These are phyloP conservation scores for Suhomyces coccinellae DNA, from an alignment of 1,139 yeast species.

Conservation along the genomic window DNA sequence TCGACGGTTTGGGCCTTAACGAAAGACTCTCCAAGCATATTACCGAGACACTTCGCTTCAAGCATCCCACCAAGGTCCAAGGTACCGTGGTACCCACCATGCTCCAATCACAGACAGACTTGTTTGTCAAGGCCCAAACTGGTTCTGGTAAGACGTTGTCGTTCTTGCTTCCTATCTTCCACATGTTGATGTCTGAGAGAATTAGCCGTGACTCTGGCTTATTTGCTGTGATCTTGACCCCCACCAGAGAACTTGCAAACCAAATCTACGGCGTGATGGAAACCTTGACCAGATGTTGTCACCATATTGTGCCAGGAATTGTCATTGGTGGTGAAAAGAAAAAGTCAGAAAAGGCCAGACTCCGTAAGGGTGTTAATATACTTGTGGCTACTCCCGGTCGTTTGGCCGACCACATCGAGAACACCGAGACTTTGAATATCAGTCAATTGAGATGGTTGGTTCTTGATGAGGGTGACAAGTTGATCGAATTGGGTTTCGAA, in stretches of 20 bases:
- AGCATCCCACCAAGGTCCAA: conserved; percentile 84
- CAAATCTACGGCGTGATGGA: conserved; percentile 86
- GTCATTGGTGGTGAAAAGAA: conserved; percentile 96
- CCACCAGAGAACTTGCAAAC: conserved; percentile 92
- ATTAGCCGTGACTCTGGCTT: conserved; percentile 76
- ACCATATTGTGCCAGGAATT: conserved; percentile 84
- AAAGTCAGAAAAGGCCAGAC: conserved; percentile 86
- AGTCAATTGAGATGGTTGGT: conserved; percentile 79
- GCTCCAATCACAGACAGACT: conserved; percentile 55
- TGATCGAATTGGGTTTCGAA: conserved; percentile 94
- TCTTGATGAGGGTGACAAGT: conserved; percentile 92
- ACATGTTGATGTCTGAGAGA: conserved; percentile 57
- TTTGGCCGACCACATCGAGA: conserved; percentile 87
- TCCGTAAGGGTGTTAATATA: conserved; percentile 86
- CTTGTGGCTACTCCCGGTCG: conserved; percentile 93
- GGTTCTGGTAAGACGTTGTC: conserved; percentile 95
- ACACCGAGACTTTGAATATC: conserved; percentile 69
- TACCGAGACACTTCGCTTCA: conserved; percentile 56
- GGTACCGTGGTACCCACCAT: conserved; percentile 77
- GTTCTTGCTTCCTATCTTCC: conserved; percentile 79
- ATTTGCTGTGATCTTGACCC: conserved; percentile 84
- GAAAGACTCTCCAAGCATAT: conserved; percentile 56
- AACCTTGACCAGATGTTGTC: conserved; percentile 68
- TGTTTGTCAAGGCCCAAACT: conserved; percentile 90
- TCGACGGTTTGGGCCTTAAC: conserved; percentile 70